Evolutionary conservation across 2,329 filamentous ascomycete genomes (phyloP), one percentile per base, ranked within the genome.

Genomic region (Botryotinia calthae): DNA sequence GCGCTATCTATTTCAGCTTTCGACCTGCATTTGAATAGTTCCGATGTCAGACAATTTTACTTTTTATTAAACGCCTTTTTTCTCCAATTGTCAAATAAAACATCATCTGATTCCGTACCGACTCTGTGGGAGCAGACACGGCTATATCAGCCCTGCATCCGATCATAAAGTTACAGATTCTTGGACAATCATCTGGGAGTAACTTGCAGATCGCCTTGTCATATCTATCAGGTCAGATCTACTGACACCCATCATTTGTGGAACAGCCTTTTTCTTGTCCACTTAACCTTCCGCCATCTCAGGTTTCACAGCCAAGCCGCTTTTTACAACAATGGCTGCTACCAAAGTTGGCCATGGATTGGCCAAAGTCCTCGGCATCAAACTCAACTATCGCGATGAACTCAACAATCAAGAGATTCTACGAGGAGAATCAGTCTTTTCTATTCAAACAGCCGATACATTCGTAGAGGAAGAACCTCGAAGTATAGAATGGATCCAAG

Each of bases 381-480:
- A 96, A 82, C 84, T 97, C 46, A 85, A 93, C 74, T 88, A 91
- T 74, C 86, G 88, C 61, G 87, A 95, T 74, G 86, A 87, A 71
- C 82, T 85, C 58, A 83, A 84, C 51, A 72, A 20, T 51, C 78
- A 82, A 31, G 90, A 93, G 68, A 87, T 90, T 63, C 86, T 94
- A 69, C 92, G 91, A 20, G 93, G 93, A 77, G 94, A 96, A 82
- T 97, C 94, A 1, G 86, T 92, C 73, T 90, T 94, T 79, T 96
- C 94, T 0, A 85, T 88, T 51, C 87, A 88, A 61, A 93, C 90
- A 2, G 88, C 89, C 59, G 91, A 95, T 77, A 91, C 88, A 65
- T 98, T 97, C 80, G 86, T 96, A 72, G 95, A 99, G 80, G 86
- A 91, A 31, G 91, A 93, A 74, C 95, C 96, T 0, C 93, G 90